Base-by-base conservation (phyloP, 2,329 filamentous ascomycete species). In the Polytolypa hystricis region DNA sequence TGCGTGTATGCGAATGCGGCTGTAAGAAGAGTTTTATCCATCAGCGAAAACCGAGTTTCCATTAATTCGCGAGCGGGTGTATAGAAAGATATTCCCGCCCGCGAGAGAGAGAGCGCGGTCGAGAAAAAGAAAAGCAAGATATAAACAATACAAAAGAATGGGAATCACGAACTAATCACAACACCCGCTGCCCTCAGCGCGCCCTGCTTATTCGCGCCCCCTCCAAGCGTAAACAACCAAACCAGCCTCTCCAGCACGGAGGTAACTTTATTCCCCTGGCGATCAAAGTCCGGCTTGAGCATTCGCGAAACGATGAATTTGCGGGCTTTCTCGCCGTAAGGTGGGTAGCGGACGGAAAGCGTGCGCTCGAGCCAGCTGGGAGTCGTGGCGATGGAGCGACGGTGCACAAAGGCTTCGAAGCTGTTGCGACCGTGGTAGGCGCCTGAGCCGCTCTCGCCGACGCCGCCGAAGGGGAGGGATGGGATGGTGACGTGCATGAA, bases 401-500 rank as follows among this genome's bases (percentile, higher is more conserved):
- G 69, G 50, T 80, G 75, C 1, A 71, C 71, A 52, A 78, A 80
- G 47, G 64, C 64, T 34, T 80, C 75, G 54, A 79, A 79, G 28
- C 61, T 66, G n/a, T 80, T 70, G 52, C 77, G 77, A 42, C 86
- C 86, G 48, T 82, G 77, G 66, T 93, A 93, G 19, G 74, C 66
- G 42, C 85, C 85, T 42, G 72, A 71, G 37, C 85, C 85, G 30
- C 79, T 84, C 47, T 81, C 73, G 45, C 86, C 85, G 5, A 93
- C 80, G 49, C 85, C 85, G 45, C 86, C 86, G 55, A 93, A 93
- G 25, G 81, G 69, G 2, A 91, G 65, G 2, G 78, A 83, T 20
- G 74, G 71, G 44, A 91, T 71, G 15, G 72, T 70, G 41, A 71
- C 77, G 56, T 86, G 82, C 64, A 81, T 79, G 57, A 76, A 81